Evolutionary conservation across 495 filamentous ascomycete genomes (phyloP), one percentile per base, ranked within the genome.

Genomic region (Xylaria bambusicola): DNA sequence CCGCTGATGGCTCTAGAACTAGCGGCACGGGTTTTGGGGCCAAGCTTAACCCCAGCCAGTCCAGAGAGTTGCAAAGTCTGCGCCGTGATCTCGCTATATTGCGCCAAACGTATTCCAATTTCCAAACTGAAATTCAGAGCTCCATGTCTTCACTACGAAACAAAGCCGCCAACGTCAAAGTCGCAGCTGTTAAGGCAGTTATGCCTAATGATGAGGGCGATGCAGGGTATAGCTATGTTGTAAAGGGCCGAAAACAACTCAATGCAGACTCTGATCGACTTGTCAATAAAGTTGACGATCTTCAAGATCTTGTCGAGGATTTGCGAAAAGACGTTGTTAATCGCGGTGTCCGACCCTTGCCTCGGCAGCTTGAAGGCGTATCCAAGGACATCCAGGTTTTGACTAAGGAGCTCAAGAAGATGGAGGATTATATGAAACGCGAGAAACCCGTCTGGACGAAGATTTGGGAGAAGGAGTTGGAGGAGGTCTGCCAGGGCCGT

Each of bases 361-460:
- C 93, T n/a, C 83, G 91, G 18, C 92, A 96, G 73, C 83, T 99
- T 54, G 93, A 97, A 71, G 78, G 72, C 42, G 92, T 97, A 17
- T 85, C 88, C 56, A 93, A 93, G 66, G 93, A 97, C 63, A 90
- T 98, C 57, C 86, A 88, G 58, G 70, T 77, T 56, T 87, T 91
- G 12, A 90, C 87, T 50, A 82, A 89, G 60, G 92, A 97, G 66
- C 86, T 99, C 41, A 96, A 92, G 84, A 93, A 91, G 77, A 90
- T 98, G 86, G 86, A 94, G 63, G 92, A 96, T 38, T 97, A 88
- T 78, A 82, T 98, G 70, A 88, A 87, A 64, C 81, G 81, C 23
- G 94, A 99, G 82, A 96, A 95, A 73, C 94, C 94, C 0, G 76
- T 96, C 45, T 99, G 94, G 91, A 95, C 89, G 23, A 96, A 96